Base-by-base conservation (phyloP, 148 eudicot genomes). In the Silene uniflora region DNA sequence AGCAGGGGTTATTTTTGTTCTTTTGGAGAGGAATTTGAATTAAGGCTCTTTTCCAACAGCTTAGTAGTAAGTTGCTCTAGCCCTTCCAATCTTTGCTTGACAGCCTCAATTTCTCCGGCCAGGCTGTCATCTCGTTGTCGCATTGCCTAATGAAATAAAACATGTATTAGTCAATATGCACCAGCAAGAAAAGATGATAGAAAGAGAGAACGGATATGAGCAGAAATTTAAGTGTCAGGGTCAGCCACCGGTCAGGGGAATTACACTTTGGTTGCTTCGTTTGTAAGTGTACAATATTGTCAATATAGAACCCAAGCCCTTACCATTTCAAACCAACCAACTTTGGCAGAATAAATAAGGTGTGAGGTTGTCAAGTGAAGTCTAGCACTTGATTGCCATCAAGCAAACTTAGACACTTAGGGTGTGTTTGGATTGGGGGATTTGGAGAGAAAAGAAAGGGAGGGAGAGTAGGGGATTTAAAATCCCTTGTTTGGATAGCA, bases 81-180 rank as follows among this genome's bases (percentile, higher is more conserved):
- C 44, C 79, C 86, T 61, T 82, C 86, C 46, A 89, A 44, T 78
- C 77, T 89, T 52, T 78, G 85, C 81, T 85, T 89, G 52, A 90
- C 82, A 75, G 78, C 80, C 78, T 90, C 88, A 13, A 89, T 52
- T 76, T 92, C 98, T 76, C 72, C 76, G 2, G 88, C 84, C 72
- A 90, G 70, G 56, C 83, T 85, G 47, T 87, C 92, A 68, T 90
- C 92, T 44, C 85, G 84, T 73, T 90, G 91, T 83, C 74, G 87
- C 87, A 92, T 29, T 55, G 79, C 90, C 98, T 92, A 66, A 39
- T n/a, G 78, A 46, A 60, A 78, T 52, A 70, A 27, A 73, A 46
- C 23, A 16, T 6, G 55, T 16, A 71, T 23, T 13, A 39, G 44
- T 75, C 74, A 75, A 80, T 49, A 75, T 9, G 67, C 13, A 54